A percentile compares a stretch with the other conserved stretches of the same genome.
phyloP scores from a whole-genome alignment of 2,329 filamentous ascomycete species.

The Cercospora sp. region DNA sequence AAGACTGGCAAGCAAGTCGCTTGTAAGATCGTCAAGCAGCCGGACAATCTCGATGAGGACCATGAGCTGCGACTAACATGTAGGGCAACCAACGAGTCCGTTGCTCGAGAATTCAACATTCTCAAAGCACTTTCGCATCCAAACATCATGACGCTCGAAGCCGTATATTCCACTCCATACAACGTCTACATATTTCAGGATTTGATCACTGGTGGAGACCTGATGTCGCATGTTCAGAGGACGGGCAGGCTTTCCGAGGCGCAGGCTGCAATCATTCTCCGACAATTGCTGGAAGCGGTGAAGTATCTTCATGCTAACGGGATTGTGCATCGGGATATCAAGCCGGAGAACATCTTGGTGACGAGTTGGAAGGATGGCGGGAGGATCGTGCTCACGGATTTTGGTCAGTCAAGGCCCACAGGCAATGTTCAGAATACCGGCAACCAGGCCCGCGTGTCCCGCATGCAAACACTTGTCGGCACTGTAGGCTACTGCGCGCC shows the following conservation, averaged over 20 bases:
- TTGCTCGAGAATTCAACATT: conserved; percentile 48
- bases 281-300: conserved; percentile 59
- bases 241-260: conserved; percentile 52
- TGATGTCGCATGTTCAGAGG: conserved; percentile 59
- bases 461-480: conserved; percentile 58
- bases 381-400: conserved; percentile 61
- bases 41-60: conserved; percentile 20
- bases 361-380: conserved; percentile 53
- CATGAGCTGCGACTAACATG: neutral
- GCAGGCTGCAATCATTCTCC: conserved; percentile 55
- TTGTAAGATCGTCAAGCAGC: conserved; percentile 65
- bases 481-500: conserved; percentile 61
- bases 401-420: conserved; percentile 56
- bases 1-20: conserved; percentile 61
- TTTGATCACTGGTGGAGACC: conserved; percentile 59
- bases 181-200: conserved; percentile 64
- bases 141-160: conserved; percentile 60
- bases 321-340: conserved; percentile 63
- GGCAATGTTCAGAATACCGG: conserved; percentile 31
- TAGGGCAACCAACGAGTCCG: conserved; percentile 2
- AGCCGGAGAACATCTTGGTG: conserved; percentile 64
- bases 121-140: conserved; percentile 58
- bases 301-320: conserved; percentile 57
- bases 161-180: conserved; percentile 55
- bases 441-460: conserved; percentile 29